phyloP scores from a whole-genome alignment of 2,329 filamentous ascomycete species.

The Epichloe typhina region DNA sequence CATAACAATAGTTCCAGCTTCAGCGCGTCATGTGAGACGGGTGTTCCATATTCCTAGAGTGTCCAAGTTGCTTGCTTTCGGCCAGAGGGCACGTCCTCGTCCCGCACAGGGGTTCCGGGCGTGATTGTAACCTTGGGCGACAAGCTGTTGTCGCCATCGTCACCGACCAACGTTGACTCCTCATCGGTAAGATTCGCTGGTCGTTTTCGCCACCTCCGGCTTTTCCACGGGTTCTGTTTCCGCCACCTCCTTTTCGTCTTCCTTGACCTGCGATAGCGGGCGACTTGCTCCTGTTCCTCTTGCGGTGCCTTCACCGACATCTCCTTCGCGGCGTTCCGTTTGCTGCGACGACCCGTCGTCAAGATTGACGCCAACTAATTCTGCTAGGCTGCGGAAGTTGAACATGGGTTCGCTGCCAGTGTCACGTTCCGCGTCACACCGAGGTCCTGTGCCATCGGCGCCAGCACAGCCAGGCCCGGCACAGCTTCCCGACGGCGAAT shows the following conservation, averaged over 20 bases:
- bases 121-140: constrained; percentile 6
- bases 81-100: constrained; percentile 17
- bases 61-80: constrained; percentile 32
- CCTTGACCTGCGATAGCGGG: constrained; percentile 24
- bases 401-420: constrained; percentile 63
- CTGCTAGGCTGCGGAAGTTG: constrained; percentile 79
- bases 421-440: constrained; percentile 37
- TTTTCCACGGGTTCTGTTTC: constrained; percentile 20
- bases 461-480: constrained; percentile 21
- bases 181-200: neutral
- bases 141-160: neutral
- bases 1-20: neutral
- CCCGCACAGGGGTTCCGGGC: constrained; percentile 28
- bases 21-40: constrained; percentile 22
- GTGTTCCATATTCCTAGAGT: constrained; percentile 23
- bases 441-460: constrained; percentile 27
- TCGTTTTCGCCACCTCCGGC: neutral
- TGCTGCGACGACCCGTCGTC: constrained; percentile 28
- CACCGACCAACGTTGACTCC: constrained; percentile 5
- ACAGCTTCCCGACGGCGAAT: constrained; percentile 47
- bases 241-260: constrained; percentile 23
- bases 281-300: constrained; percentile 9
- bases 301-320: constrained; percentile 11
- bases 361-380: constrained; percentile 60
- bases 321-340: constrained; percentile 16